A percentile compares a stretch with the other conserved stretches of the same genome.
These are phyloP conservation scores for Berberis thunbergii DNA, from an alignment of 164 flowering plant species.

Conservation along the genomic window DNA sequence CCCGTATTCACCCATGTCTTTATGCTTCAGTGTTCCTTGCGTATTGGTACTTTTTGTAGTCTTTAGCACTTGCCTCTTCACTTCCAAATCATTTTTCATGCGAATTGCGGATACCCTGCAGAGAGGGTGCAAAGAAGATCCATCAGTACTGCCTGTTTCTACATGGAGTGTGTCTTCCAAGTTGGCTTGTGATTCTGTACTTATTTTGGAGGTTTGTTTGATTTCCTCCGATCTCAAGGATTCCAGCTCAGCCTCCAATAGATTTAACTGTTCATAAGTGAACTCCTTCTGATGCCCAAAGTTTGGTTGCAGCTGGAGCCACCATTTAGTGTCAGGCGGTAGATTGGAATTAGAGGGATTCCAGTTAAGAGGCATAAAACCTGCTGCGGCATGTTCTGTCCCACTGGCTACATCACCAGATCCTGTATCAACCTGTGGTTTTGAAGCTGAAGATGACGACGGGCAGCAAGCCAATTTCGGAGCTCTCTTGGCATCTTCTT, in stretches of 20 bases:
- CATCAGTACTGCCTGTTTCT: conserved; percentile 3
- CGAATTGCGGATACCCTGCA: conserved; percentile 15
- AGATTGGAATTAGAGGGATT: conserved; percentile 19
- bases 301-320: conserved; percentile 37
- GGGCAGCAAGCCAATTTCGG: conserved; percentile 60
- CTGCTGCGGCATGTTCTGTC: conserved; percentile 13
- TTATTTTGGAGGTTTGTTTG: conserved; percentile 7
- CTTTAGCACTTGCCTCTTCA: conserved; percentile 20
- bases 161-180: conserved; percentile 8
- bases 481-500: conserved; percentile 89
- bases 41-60: conserved; percentile 6
- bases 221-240: conserved; percentile 11
- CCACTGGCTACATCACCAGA: conserved; percentile 16
- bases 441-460: conserved; percentile 33
- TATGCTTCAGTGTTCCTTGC: conserved; percentile 13
- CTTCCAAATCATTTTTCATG: conserved; percentile 21
- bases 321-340: conserved; percentile 36
- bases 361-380: conserved; percentile 23
- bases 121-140: conserved; percentile 8
- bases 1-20: conserved; percentile 17
- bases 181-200: conserved; percentile 5
- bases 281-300: conserved; percentile 24
- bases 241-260: conserved; percentile 29
- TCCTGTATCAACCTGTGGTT: conserved; percentile 14
- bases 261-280: conserved; percentile 21